Conservation (phyloP, 352 stramenopile genomes). For the Pythium biforme region DNA sequence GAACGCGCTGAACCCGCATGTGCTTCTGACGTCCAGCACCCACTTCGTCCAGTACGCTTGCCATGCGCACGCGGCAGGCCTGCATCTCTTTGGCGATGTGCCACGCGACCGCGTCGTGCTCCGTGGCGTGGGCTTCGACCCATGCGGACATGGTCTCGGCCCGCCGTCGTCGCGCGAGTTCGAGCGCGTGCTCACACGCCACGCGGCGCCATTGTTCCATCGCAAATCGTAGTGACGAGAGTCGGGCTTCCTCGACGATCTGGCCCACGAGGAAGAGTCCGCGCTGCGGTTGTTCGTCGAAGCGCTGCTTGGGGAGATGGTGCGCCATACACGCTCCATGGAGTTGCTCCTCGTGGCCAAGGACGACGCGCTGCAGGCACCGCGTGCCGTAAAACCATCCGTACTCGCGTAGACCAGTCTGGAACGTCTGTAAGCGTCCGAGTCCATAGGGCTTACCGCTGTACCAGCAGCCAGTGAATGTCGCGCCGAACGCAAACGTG, state of each 20-base stretch:
- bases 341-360: background rate
- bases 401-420: constrained; percentile 5
- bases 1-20: constrained; percentile 13
- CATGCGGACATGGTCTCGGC: constrained; percentile 16
- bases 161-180: constrained; percentile 13
- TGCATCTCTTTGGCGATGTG: constrained; percentile 25
- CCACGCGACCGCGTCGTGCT: constrained; percentile 33
- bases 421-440: constrained; percentile 29
- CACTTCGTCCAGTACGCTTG: constrained; percentile 20
- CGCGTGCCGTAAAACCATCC: constrained; percentile 53
- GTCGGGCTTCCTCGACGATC: constrained; percentile 28
- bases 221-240: constrained; percentile 16
- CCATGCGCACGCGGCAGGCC: constrained; percentile 15
- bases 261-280: constrained; percentile 30
- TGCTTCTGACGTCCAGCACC: constrained; percentile 14
- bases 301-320: constrained; percentile 15
- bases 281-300: constrained; percentile 28
- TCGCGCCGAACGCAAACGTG: constrained; percentile 38
- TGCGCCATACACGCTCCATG: background rate
- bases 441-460: constrained; percentile 37
- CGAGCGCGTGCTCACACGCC: constrained; percentile 24
- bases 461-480: constrained; percentile 43
- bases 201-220: constrained; percentile 30
- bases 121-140: constrained; percentile 23
- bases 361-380: constrained; percentile 29